Percentiles rank a stretch among this genome's conserved stretches.
These are phyloP conservation scores for Claviceps sp. DNA, from an alignment of 2,329 filamentous ascomycete genomes.

Conservation along the genomic window DNA sequence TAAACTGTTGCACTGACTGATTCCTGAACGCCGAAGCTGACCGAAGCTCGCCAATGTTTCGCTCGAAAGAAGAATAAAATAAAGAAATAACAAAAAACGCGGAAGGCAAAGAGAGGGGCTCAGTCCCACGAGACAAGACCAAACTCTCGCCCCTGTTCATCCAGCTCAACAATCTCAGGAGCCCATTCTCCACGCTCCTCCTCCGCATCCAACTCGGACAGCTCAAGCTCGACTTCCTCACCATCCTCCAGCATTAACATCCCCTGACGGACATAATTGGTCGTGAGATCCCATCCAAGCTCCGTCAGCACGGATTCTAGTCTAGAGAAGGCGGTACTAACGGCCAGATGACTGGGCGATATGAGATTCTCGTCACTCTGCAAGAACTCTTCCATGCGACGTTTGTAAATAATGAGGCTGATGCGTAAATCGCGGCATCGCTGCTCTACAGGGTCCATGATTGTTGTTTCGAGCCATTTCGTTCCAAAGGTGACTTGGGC, in stretches of 20 bases:
- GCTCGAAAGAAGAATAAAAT: neutral
- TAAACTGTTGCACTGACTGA: neutral
- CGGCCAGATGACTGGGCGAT: slow-evolving; percentile 27
- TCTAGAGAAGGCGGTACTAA: slow-evolving; percentile 32
- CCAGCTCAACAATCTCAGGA: slow-evolving; percentile 38
- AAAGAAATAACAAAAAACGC: neutral
- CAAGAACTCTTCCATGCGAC: slow-evolving; percentile 35
- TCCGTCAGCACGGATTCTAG: slow-evolving; percentile 21
- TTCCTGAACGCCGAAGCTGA: neutral
- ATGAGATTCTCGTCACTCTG: slow-evolving; percentile 17
- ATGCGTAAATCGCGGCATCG: slow-evolving; percentile 26
- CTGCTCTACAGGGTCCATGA: slow-evolving; percentile 23
- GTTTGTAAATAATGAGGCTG: slow-evolving; percentile 40
- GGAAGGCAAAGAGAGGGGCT: neutral
- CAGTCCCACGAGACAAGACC: slow-evolving; percentile 37
- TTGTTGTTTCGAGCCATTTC: slow-evolving; percentile 32
- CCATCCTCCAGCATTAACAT: slow-evolving; percentile 39
- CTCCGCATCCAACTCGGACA: slow-evolving; percentile 38
- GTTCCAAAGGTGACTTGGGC: slow-evolving; percentile 43
- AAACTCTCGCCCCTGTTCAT: slow-evolving; percentile 36
- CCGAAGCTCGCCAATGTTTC: neutral
- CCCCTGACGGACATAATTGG: slow-evolving; percentile 34
- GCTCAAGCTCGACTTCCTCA: slow-evolving; percentile 32
- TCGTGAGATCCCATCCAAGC: slow-evolving; percentile 43
- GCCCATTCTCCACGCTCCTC: slow-evolving; percentile 41